A percentile compares a stretch with the other conserved stretches of the same genome.
Evolutionary conservation across 352 stramenopile genomes (phyloP).

Genomic region (Stramenopiles sp.): DNA sequence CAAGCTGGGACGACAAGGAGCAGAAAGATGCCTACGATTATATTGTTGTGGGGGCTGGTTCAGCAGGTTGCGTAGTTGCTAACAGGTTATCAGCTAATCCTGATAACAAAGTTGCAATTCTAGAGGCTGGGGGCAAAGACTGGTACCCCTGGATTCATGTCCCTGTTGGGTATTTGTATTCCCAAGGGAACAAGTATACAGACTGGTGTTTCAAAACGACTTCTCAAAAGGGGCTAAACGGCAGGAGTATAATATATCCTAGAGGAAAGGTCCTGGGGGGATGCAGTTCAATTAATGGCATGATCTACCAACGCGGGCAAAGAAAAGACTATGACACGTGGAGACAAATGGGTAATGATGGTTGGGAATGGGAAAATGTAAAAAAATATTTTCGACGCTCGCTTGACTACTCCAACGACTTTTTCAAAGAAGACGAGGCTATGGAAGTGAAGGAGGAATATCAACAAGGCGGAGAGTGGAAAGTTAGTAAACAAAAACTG

Average conservation of each 20-base stretch:
- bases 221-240: slow-evolving; percentile 50
- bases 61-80: slow-evolving; percentile 64
- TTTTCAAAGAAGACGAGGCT: slow-evolving; percentile 58
- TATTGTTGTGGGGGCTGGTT: slow-evolving; percentile 68
- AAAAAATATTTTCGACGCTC: neutral
- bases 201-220: slow-evolving; percentile 59
- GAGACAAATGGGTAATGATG: slow-evolving; percentile 38
- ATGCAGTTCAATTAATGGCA: slow-evolving; percentile 62
- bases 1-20: neutral
- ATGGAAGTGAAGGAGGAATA: slow-evolving; percentile 55
- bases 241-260: slow-evolving; percentile 41
- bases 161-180: slow-evolving; percentile 57
- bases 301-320: slow-evolving; percentile 67
- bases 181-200: slow-evolving; percentile 51
- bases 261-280: slow-evolving; percentile 58
- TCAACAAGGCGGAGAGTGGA: slow-evolving; percentile 47
- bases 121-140: slow-evolving; percentile 65
- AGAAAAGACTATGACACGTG: slow-evolving; percentile 63
- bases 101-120: slow-evolving; percentile 54
- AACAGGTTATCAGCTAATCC: slow-evolving; percentile 57
- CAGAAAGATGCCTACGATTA: slow-evolving; percentile 43
- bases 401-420: slow-evolving; percentile 42
- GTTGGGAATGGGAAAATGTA: slow-evolving; percentile 34
- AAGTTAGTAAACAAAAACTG: slow-evolving; percentile 46
- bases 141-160: slow-evolving; percentile 72